Percentiles rank a stretch among this genome's conserved stretches.
Conservation (phyloP, 2,329 filamentous ascomycete genomes). For the Claviceps fusiformis region DNA sequence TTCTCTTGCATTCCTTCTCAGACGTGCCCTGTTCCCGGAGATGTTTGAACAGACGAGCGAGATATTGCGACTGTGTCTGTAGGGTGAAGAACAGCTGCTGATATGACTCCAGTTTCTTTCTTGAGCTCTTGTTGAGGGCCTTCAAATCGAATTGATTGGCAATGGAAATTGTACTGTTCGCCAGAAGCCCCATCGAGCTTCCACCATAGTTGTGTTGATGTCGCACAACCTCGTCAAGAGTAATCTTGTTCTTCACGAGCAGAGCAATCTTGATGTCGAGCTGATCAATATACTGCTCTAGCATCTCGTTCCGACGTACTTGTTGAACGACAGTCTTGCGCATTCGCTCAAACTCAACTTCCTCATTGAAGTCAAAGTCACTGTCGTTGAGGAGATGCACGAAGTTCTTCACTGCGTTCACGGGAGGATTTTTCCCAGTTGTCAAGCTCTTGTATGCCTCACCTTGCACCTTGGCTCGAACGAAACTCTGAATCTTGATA, state of each 20-base stretch:
- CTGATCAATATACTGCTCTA: conserved; percentile 96
- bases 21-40: conserved; percentile 71
- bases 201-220: conserved; percentile 95
- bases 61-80: conserved; percentile 90
- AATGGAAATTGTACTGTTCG: conserved; percentile 77
- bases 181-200: conserved; percentile 69
- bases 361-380: conserved; percentile 97
- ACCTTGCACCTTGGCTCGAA: conserved; percentile 86
- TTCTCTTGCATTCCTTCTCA: conserved; percentile 84
- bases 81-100: conserved; percentile 96
- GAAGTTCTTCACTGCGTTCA: conserved; percentile 95
- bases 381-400: conserved; percentile 96
- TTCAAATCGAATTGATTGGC: conserved; percentile 93
- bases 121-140: conserved; percentile 90
- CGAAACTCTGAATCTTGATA: conserved; percentile 95
- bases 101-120: conserved; percentile 90
- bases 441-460: conserved; percentile 97
- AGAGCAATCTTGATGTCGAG: conserved; percentile 98
- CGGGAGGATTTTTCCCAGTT: conserved; percentile 88
- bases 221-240: conserved; percentile 89
- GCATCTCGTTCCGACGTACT: conserved; percentile 90
- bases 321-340: conserved; percentile 95
- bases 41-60: conserved; percentile 74
- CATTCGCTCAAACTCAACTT: conserved; percentile 89
- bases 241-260: conserved; percentile 98